These are phyloP conservation scores for Lactarius psammicola DNA, from an alignment of 768 basidiomycete genomes.

Conservation along the genomic window DNA sequence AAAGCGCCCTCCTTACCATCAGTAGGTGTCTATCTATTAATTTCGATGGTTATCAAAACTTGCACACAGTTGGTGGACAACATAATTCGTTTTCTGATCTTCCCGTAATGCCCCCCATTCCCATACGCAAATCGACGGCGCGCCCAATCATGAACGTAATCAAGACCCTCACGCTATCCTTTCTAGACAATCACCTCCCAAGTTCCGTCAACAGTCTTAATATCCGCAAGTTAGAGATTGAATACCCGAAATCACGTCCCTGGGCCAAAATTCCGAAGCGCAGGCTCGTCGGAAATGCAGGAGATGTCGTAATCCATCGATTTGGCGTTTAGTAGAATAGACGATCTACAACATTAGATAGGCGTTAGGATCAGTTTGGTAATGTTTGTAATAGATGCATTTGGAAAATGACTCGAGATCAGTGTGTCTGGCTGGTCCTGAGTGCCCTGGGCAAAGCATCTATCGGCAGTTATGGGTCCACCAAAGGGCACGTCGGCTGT, in stretches of 20 bases:
- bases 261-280: slow-evolving; percentile 17
- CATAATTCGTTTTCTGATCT: slow-evolving; percentile 36
- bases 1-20: slow-evolving; percentile 22
- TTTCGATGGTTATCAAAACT: neutral
- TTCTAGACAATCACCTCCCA: slow-evolving; percentile 29
- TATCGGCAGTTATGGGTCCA: slow-evolving; percentile 17
- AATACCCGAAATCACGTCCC: slow-evolving; percentile 9
- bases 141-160: slow-evolving; percentile 28
- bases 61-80: slow-evolving; percentile 27
- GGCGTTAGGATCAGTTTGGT: neutral
- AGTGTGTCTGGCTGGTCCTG: neutral
- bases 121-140: slow-evolving; percentile 18
- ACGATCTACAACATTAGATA: no score
- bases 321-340: neutral
- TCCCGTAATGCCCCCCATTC: slow-evolving; percentile 28
- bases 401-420: slow-evolving; percentile 6
- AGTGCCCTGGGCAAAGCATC: neutral
- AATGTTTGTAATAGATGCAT: slow-evolving; percentile 4
- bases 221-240: slow-evolving; percentile 26
- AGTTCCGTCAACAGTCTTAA: slow-evolving; percentile 16
- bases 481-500: slow-evolving; percentile 10
- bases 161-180: slow-evolving; percentile 29
- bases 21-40: slow-evolving; percentile 9
- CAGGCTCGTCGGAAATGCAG: slow-evolving; percentile 14
- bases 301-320: slow-evolving; percentile 23